phyloP scores from a whole-genome alignment of 768 basidiomycete genomes.

The Auriscalpium orientale region DNA sequence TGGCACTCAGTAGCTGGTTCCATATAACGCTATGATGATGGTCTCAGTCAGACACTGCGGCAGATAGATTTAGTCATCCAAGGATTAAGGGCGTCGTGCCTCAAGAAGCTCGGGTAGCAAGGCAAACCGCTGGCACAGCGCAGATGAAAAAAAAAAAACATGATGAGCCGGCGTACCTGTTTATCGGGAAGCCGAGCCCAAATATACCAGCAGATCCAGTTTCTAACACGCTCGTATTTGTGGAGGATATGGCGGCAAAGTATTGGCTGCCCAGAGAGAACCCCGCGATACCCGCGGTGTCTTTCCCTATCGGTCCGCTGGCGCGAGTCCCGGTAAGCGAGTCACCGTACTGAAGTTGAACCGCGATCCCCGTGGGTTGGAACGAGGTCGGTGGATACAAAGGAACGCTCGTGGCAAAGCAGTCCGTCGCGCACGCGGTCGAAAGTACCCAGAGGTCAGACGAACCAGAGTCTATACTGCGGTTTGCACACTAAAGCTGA shows the following conservation, averaged over 20 bases:
- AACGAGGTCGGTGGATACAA: slow-evolving; percentile 47
- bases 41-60: background rate
- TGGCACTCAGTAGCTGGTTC: slow-evolving; percentile 8
- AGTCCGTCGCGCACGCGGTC: slow-evolving; percentile 40
- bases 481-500: background rate
- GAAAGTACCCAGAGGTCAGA: slow-evolving; percentile 73
- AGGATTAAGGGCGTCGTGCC: too few species aligned
- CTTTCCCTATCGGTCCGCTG: slow-evolving; percentile 52
- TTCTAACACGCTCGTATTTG: slow-evolving; percentile 54
- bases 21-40: slow-evolving; percentile 9
- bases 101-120: too few species aligned
- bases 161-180: slow-evolving; percentile 39
- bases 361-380: slow-evolving; percentile 37
- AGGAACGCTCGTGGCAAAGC: slow-evolving; percentile 30
- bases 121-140: too few species aligned
- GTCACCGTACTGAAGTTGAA: slow-evolving; percentile 58
- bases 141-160: too few species aligned
- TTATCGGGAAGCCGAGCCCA: slow-evolving; percentile 67
- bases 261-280: slow-evolving; percentile 43
- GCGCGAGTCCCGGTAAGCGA: slow-evolving; percentile 65
- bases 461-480: slow-evolving; percentile 58
- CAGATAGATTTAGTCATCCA: background rate
- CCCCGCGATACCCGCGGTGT: slow-evolving; percentile 47
- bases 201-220: slow-evolving; percentile 60
- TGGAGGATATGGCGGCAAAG: slow-evolving; percentile 60